Evolutionary conservation across 345 rosid species (phyloP).

Genomic region (Brassica nigra): DNA sequence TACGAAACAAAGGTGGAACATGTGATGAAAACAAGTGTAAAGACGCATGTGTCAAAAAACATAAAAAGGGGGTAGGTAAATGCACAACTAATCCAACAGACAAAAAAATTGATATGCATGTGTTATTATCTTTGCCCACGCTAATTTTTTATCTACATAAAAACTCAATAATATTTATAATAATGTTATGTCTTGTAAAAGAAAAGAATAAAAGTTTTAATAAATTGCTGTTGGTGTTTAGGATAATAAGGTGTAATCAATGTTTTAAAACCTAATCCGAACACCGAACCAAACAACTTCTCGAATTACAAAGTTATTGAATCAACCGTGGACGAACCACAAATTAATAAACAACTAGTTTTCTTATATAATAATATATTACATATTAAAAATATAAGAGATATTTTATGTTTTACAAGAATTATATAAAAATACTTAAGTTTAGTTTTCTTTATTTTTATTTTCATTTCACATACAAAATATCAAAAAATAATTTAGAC

Average conservation of each 20-base stretch:
- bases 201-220: not conserved
- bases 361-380: too few species aligned
- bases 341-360: too few species aligned
- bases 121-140: not conserved
- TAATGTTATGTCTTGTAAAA: not conserved
- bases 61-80: not conserved
- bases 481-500: too few species aligned
- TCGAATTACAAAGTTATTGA: too few species aligned
- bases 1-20: too few species aligned
- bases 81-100: not conserved
- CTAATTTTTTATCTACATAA: not conserved
- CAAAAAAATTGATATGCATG: not conserved
- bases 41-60: not conserved
- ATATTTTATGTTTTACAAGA: too few species aligned
- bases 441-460: too few species aligned
- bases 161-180: not conserved
- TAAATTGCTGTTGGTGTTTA: not conserved
- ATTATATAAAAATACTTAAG: not conserved
- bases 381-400: not conserved
- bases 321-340: not conserved
- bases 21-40: too few species aligned
- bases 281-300: not conserved
- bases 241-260: not conserved
- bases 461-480: not conserved
- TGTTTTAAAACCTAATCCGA: not conserved